phyloP scores from a whole-genome alignment of 2,329 filamentous ascomycete species.

The Juglanconis oblonga region DNA sequence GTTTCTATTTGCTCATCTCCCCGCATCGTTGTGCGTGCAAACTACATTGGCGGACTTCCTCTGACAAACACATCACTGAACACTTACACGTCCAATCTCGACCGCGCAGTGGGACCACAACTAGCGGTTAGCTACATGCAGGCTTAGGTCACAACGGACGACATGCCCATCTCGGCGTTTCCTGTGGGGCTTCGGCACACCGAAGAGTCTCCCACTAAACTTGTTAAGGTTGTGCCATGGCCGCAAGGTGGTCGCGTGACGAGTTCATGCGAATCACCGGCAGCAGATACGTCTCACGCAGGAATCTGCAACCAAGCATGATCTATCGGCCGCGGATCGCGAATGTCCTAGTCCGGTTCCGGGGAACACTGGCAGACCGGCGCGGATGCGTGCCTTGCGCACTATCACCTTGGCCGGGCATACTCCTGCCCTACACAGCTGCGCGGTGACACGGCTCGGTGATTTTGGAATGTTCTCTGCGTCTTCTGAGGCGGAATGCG shows the following conservation, averaged over 20 bases:
- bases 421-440: not conserved
- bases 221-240: not conserved
- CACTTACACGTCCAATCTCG: not conserved
- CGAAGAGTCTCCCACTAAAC: not conserved
- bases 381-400: not conserved
- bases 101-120: not conserved
- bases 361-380: not conserved
- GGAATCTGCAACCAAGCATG: not conserved
- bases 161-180: not conserved
- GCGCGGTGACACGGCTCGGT: not conserved
- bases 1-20: slow-evolving; percentile 15
- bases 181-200: not conserved
- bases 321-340: not conserved
- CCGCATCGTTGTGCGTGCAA: not conserved
- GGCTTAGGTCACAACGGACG: not conserved
- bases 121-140: not conserved
- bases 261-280: not conserved
- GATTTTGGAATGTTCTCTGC: slow-evolving; percentile 3
- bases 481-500: not conserved
- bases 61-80: not conserved
- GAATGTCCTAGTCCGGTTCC: not conserved
- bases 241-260: not conserved
- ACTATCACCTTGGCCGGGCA: not conserved
- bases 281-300: not conserved
- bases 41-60: not conserved